Evolutionary conservation across 441 rosid species (phyloP).

Genomic region (Populus hybrid): DNA sequence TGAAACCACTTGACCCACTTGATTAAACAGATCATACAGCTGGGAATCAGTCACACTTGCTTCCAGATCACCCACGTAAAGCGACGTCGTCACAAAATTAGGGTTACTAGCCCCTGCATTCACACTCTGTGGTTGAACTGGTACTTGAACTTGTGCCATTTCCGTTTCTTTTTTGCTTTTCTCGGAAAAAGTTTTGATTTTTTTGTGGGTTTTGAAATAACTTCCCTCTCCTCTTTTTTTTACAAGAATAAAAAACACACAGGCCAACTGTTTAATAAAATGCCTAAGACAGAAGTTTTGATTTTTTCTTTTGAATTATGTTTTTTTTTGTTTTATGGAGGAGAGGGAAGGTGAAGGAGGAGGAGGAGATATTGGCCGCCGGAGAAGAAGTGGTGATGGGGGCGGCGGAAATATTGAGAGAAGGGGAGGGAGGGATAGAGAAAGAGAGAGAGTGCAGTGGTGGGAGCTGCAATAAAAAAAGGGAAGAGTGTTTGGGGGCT

Average conservation of each 20-base stretch:
- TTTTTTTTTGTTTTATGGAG: constrained; percentile 30
- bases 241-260: constrained; percentile 12
- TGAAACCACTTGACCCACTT: constrained; percentile 70
- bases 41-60: constrained; percentile 64
- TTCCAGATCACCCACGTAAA: constrained; percentile 89
- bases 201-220: constrained; percentile 29
- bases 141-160: constrained; percentile 76
- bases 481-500: background rate
- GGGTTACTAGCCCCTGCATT: constrained; percentile 37
- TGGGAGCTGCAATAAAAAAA: background rate
- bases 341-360: constrained; percentile 52
- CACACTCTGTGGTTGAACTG: constrained; percentile 45
- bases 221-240: constrained; percentile 87
- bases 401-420: constrained; percentile 6
- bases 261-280: constrained; percentile 15
- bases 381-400: constrained; percentile 47
- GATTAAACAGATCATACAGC: constrained; percentile 70
- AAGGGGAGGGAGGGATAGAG: too few species aligned
- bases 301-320: constrained; percentile 8
- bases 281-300: background rate
- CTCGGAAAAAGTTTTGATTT: constrained; percentile 2
- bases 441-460: background rate
- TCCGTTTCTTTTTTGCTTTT: background rate
- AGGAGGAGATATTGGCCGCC: constrained; percentile 51
- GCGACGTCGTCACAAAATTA: constrained; percentile 68